Percentiles rank a stretch among this genome's conserved stretches.
Evolutionary conservation across 2,329 filamentous ascomycete species (phyloP).

Genomic region (Fusarium chaquense): DNA sequence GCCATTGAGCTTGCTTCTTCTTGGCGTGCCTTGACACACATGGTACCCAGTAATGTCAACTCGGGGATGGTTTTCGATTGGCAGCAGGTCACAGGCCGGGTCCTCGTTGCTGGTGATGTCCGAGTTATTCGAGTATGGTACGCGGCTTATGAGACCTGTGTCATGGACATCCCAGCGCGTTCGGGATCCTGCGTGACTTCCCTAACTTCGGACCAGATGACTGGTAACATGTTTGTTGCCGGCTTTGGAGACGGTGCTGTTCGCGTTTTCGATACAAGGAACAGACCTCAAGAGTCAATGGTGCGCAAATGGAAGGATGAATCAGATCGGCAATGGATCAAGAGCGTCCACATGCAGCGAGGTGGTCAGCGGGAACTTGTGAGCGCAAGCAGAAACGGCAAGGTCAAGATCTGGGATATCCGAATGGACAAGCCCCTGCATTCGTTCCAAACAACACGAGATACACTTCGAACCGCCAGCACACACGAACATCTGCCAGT

Average conservation of each 20-base stretch:
- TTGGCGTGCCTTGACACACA: conserved; percentile 92
- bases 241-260: conserved; percentile 97
- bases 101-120: conserved; percentile 95
- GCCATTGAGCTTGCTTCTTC: conserved; percentile 87
- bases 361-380: conserved; percentile 93
- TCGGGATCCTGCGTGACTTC: conserved; percentile 97
- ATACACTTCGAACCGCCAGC: conserved; percentile 85
- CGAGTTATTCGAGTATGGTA: conserved; percentile 97
- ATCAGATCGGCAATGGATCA: conserved; percentile 86
- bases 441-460: conserved; percentile 78
- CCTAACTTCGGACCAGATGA: conserved; percentile 96
- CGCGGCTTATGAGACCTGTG: conserved; percentile 90
- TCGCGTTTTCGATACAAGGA: conserved; percentile 90
- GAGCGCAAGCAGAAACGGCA: conserved; percentile 90
- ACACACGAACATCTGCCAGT: conserved; percentile 97
- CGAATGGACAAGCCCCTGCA: conserved; percentile 83
- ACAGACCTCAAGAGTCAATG: conserved; percentile 89
- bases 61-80: conserved; percentile 98
- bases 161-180: conserved; percentile 92
- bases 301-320: conserved; percentile 98
- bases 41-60: conserved; percentile 93
- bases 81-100: conserved; percentile 96
- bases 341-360: conserved; percentile 95
- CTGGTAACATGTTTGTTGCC: conserved; percentile 94
- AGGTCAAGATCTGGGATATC: conserved; percentile 96